phyloP scores from a whole-genome alignment of 768 basidiomycete genomes.

The Tricholoma hemisulphureum region DNA sequence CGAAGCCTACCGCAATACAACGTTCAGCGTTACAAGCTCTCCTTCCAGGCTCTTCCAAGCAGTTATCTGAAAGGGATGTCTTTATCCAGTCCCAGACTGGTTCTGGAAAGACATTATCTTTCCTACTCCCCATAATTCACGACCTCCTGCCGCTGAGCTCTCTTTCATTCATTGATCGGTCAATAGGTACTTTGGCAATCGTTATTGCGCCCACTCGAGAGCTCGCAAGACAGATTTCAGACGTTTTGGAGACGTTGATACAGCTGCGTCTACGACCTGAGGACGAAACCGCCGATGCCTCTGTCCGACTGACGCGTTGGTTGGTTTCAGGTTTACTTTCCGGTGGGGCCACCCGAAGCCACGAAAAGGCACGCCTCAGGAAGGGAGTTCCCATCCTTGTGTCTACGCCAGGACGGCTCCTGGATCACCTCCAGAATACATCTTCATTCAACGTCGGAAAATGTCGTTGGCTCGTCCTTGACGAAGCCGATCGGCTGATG shows the following conservation, averaged over 20 bases:
- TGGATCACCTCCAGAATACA: slow-evolving; percentile 97
- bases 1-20: slow-evolving; percentile 89
- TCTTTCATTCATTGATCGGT: slow-evolving; percentile 91
- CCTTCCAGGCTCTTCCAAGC: slow-evolving; percentile 33
- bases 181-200: slow-evolving; percentile 91
- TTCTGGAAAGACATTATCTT: slow-evolving; percentile 93
- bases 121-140: slow-evolving; percentile 91
- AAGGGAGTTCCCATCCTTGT: slow-evolving; percentile 96
- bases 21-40: slow-evolving; percentile 66
- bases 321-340: slow-evolving; percentile 90
- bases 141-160: slow-evolving; percentile 88
- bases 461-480: slow-evolving; percentile 93
- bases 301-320: slow-evolving; percentile 73
- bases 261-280: slow-evolving; percentile 67
- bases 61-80: slow-evolving; percentile 58
- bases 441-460: slow-evolving; percentile 90
- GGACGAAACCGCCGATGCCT: slow-evolving; percentile 50
- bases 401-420: slow-evolving; percentile 89
- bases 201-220: slow-evolving; percentile 96
- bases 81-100: slow-evolving; percentile 98
- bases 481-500: slow-evolving; percentile 97
- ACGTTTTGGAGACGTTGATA: slow-evolving; percentile 84
- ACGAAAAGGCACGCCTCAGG: slow-evolving; percentile 93
- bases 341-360: slow-evolving; percentile 90
- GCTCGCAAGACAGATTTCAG: slow-evolving; percentile 93